These are phyloP conservation scores for Cyclotella sp. DNA, from an alignment of 108 stramenopile species.

Conservation along the genomic window DNA sequence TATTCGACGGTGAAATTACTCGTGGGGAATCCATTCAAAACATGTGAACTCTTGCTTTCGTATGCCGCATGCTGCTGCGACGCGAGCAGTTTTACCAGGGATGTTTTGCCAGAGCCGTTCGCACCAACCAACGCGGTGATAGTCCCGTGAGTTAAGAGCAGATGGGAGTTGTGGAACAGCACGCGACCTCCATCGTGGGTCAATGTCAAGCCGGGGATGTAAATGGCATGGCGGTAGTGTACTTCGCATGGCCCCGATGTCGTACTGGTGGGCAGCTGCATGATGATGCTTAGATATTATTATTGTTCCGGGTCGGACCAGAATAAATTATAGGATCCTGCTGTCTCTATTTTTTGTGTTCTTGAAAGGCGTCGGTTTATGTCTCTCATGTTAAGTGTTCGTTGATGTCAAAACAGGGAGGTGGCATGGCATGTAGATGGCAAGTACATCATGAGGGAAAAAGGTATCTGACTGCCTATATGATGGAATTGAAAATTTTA, in stretches of 20 bases:
- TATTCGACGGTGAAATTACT: conserved; percentile 30
- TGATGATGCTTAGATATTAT: neutral
- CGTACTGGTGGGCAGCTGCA: neutral
- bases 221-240: neutral
- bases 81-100: conserved; percentile 35
- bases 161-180: conserved; percentile 7
- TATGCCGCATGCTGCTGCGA: conserved; percentile 22
- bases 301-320: too few species aligned
- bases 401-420: too few species aligned
- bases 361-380: too few species aligned
- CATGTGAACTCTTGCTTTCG: too few species aligned
- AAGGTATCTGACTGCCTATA: too few species aligned
- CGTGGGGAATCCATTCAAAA: conserved; percentile 36
- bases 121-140: conserved; percentile 56
- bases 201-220: neutral
- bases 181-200: neutral
- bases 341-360: too few species aligned
- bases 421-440: too few species aligned
- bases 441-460: too few species aligned
- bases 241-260: neutral
- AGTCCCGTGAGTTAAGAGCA: conserved; percentile 28
- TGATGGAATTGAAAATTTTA: too few species aligned
- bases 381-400: too few species aligned
- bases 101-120: conserved; percentile 53
- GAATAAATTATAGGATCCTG: too few species aligned